These are phyloP conservation scores for Moesziomyces aphidis DNA, from an alignment of 1,284 basidiomycete species.

Conservation along the genomic window DNA sequence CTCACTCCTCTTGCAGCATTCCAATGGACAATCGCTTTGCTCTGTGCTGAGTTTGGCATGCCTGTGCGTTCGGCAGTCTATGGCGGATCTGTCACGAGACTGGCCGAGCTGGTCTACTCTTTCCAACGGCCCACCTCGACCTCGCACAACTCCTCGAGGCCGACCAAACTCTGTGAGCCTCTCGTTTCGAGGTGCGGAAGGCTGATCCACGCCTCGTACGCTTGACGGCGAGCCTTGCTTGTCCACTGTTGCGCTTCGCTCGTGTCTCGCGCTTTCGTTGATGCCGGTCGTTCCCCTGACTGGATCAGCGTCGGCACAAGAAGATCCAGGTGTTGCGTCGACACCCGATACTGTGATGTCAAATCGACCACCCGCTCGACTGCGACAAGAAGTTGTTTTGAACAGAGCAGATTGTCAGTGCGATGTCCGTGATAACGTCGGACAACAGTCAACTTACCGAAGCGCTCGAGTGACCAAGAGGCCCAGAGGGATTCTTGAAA, in stretches of 20 bases:
- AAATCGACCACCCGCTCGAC: constrained; percentile 24
- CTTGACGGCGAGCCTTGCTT: constrained; percentile 21
- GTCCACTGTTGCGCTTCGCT: constrained; percentile 8
- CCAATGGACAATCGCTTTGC: constrained; percentile 18
- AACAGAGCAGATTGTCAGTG: too few species aligned
- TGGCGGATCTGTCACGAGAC: too few species aligned
- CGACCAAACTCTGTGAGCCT: constrained; percentile 43
- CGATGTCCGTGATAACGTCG: too few species aligned
- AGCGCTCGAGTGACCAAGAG: constrained; percentile 60
- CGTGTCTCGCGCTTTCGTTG: constrained; percentile 1
- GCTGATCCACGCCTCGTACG: constrained; percentile 47
- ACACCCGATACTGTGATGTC: constrained; percentile 38
- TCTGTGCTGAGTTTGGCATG: not conserved
- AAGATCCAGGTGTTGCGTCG: constrained; percentile 33
- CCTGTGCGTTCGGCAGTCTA: not conserved
- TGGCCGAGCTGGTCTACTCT: constrained; percentile 8
- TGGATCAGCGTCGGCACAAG: constrained; percentile 35
- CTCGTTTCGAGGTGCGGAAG: constrained; percentile 52
- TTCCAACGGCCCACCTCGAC: constrained; percentile 59
- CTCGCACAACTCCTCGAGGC: constrained; percentile 58
- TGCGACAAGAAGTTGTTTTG: not conserved
- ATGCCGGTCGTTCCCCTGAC: constrained; percentile 30
- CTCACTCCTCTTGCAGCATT: not conserved
- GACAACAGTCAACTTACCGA: constrained; percentile 29
- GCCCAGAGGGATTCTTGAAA: constrained; percentile 57